Base-by-base conservation (phyloP, 495 filamentous ascomycete genomes). In the Aspergillus panamensis region DNA sequence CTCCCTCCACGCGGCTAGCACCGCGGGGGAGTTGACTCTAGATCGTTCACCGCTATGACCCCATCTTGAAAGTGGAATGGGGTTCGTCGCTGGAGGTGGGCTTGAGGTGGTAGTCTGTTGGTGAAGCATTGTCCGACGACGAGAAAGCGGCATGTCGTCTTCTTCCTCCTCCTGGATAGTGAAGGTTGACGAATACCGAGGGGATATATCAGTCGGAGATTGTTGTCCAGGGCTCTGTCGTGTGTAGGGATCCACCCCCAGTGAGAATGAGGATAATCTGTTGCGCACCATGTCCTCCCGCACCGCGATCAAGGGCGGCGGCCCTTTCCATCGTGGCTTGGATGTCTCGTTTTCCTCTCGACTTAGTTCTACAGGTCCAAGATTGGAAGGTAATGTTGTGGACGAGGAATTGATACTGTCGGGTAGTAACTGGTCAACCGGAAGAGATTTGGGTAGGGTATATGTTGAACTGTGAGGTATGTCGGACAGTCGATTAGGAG, bases 101-200 rank as follows among this genome's bases (percentile, higher is more conserved):
- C 55, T 62, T 45, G 60, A 55, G 31, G 59, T 49, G 0, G 64
- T 63, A 44, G 2, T 25, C 25, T 73, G 68, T 48, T 73, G 75
- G 43, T 82, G 79, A 6, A 84, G 73, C 55, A 81, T 60, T 29
- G 72, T 66, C 43, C 73, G 84, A 50, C 89, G 87, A 58, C 86
- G 81, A 19, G 87, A 86, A 16, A 96, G 85, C 0, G 89, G 85
- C 58, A 93, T 79, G 66, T 92, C 81, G 53, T 94, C 91, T 40
- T 71, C 75, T 45, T 81, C 80, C 51, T 77, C 66, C 57, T 19
- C 64, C 40, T 32, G 61, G 44, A 52, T 53, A 13, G 59, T 50
- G 48, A 61, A 61, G 45, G 17, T 68, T 53, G 51, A 53, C 31
- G 1, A 53, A 21, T 55, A 48, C 12, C n/a, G 49, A 14, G 56